Evolutionary conservation across 805 yeast genomes (phyloP), one percentile per base, ranked within the genome.

Genomic region (Yamadazyma philogaea): DNA sequence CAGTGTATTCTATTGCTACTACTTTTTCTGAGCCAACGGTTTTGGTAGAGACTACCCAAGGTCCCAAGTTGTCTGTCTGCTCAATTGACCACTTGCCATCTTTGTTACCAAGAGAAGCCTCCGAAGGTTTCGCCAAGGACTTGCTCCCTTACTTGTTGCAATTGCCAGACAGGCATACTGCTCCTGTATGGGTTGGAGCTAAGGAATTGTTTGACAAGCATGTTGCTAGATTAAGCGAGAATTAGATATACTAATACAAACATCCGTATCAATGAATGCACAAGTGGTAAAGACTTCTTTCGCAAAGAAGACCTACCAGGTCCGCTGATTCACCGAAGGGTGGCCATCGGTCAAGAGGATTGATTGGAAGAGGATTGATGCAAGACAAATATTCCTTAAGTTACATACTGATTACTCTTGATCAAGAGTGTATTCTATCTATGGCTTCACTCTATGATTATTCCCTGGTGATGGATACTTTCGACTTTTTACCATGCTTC

Each of bases 21-120:
- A 89, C 84, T 6, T 93, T 93, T 74, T 78, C 79, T 51, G 79
- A 87, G 55, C 99, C 99, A 51, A 90, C 96, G 2, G 97, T 87
- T 35, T 64, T 68, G 6, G 99, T 91, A 31, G 79, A 82, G 48
- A 82, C 93, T 30, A 74, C 83, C 20, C 72, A 66, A 26, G 96
- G 96, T 44, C 95, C 96, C 50, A 84, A 84, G 62, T 69, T 93
- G 56, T 85, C 95, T 4, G 99, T 93, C 35, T 80, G 89, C 54
- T 88, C 96, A 14, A 93, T 93, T 54, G 99, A 93, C 70, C 99
- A 93, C 65, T 75, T 93, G 58, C 99, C 99, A 31, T 83, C 96
- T 7, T 71, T 93, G 61, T 76, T 93, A 51, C 99, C 99, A 58
- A 86, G 99, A 70, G 99, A 93, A 68, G 85, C 98, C 18, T 88